Evolutionary conservation across 371 early-diverging fungal species (phyloP), one percentile per base, ranked within the genome.

Genomic region (Dichotomocladium elegans): DNA sequence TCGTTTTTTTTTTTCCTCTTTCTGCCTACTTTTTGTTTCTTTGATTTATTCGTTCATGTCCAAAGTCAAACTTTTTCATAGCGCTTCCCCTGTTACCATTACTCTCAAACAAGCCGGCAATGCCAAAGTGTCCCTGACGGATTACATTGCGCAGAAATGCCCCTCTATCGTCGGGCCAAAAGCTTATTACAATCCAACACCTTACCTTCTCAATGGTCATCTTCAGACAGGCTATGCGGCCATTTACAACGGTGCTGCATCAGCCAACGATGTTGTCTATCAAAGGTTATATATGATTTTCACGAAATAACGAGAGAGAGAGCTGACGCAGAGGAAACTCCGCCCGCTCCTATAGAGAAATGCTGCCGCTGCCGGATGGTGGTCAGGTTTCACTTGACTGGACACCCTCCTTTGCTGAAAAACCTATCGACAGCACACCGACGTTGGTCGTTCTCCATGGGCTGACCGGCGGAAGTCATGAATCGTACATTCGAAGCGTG

Each of bases 341-440:
- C 57, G 51, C 51, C 10, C 9, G 9, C 34, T 10, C 34, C n/a
- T 33, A 34, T 30, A 79, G 91, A 61, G 85, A 91, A 53, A 65
- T 85, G 26, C 51, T 91, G 19, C 43, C 70, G 17, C 73, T 84
- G 6, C 80, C 87, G 6, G 96, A 96, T 64, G 93, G 93, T 8
- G 97, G 95, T 34, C 80, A 83, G 27, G 62, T 94, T 24, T 83
- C 95, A 2, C 58, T 96, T 27, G 97, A 96, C 72, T 96, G 95
- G 96, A 67, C 80, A 5, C 86, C 86, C 33, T 7, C 60, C 41
- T 3, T 74, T 74, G 22, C 62, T 73, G 15, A 64, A 42, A 26
- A 75, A 60, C 76, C 83, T 14, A 66, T 67, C 4, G 77, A 77
- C 47, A 69, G 78, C 57, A 80, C 75, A 33, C 86, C 92, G 1